Percentiles rank a stretch among this genome's conserved stretches.
Evolutionary conservation across 306 rosid species (phyloP).

Genomic region (Amphicarpaea edgeworthii): DNA sequence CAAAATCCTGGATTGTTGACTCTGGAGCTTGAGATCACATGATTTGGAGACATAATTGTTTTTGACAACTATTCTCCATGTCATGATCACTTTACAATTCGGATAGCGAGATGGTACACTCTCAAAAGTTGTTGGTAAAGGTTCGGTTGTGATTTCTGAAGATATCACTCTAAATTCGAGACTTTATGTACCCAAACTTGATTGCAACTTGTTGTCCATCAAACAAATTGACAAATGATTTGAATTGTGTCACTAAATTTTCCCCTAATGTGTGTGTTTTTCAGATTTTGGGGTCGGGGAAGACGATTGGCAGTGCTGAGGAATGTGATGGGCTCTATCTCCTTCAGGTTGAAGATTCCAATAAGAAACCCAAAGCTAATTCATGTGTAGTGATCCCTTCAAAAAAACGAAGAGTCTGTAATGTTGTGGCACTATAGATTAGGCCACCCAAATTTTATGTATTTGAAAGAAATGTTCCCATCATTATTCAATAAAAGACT

Average conservation of each 20-base stretch:
- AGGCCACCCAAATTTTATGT: neutral
- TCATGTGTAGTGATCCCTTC: neutral
- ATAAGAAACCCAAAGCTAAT: neutral
- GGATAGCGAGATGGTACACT: neutral
- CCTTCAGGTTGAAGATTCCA: no score
- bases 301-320: no score
- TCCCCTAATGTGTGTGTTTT: neutral
- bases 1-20: neutral
- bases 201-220: neutral
- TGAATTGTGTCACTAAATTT: neutral
- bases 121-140: neutral
- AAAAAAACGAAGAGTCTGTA: neutral
- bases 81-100: neutral
- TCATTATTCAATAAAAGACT: no score
- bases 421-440: neutral
- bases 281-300: no score
- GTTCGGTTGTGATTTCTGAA: neutral
- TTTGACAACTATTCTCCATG: neutral
- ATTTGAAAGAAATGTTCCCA: neutral
- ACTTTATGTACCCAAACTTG: neutral
- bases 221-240: neutral
- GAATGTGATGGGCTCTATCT: no score
- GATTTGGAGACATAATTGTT: neutral
- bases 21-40: neutral
- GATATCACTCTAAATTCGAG: neutral